Base-by-base conservation (phyloP, 2,329 filamentous ascomycete genomes). In the Colletotrichum echinochloae region DNA sequence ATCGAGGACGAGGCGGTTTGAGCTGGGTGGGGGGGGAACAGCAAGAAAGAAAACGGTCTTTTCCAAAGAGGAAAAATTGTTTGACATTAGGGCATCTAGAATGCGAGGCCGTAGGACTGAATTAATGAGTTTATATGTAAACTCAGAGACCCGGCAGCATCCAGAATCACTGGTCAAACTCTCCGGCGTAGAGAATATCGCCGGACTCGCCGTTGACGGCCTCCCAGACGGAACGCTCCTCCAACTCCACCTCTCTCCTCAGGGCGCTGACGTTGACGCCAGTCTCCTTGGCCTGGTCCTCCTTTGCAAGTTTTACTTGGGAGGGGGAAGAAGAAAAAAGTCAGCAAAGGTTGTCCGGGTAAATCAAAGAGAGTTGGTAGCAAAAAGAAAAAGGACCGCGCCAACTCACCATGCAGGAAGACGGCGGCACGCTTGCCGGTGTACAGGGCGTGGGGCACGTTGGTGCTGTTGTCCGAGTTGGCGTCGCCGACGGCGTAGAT, bases 361-460 rank as follows among this genome's bases (percentile, higher is more conserved):
- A 3, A 2, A n/a, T 20, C 0, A 23, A 20, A 11, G 4, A 33
- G 18, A 41, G 5, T 18, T 2, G 14, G 20, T 23, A 5, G 30
- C 28, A 11, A 26, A 18, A 16, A 6, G 14, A 18, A 18, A n/a
- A 44, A 2, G 16, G 20, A 11, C 3, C 6, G 26, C 44, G 28
- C 6, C 7, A 18, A 79, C 86, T 81, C 75, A 89, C 87, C 83
- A 73, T 91, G 89, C 5, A 89, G 69, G 59, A 79, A 88, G 1
- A 91, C 88, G 6, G 86, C 88, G 0, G 88, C 81, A 37, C 83
- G 78, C 82, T 91, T 91, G 3, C 88, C 89, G 16, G 81, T 86
- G 74, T 82, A 90, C 74, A 91, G 83, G 0, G 89, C 89, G 72
- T 90, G 88, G 0, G 88, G 88, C 0, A 90, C 84, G 72, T 90